A percentile compares a stretch with the other conserved stretches of the same genome.
Conservation (phyloP, 2,329 filamentous ascomycete genomes). For the Thermothelomyces thermophilus region DNA sequence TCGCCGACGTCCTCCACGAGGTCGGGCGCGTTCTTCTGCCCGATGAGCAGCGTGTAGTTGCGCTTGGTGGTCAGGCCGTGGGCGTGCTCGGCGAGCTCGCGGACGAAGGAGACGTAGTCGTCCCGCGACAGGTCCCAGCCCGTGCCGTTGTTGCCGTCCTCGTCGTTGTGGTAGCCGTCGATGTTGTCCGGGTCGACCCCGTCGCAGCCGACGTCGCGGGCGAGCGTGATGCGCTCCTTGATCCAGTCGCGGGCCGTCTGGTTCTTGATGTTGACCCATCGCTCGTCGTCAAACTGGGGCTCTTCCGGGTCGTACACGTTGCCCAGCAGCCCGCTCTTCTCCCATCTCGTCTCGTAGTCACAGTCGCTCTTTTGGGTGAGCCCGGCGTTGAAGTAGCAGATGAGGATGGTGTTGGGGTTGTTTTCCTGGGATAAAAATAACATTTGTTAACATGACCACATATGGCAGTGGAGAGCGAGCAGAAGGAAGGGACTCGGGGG, state of each 20-base stretch:
- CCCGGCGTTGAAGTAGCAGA: conserved; percentile 21
- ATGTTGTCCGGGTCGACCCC: conserved; percentile 20
- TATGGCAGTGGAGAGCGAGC: no score
- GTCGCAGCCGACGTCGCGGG: conserved; percentile 14
- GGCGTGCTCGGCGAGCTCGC: conserved; percentile 9
- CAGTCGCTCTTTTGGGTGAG: conserved; percentile 17
- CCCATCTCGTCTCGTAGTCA: conserved; percentile 16
- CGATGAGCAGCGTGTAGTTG: conserved; percentile 12
- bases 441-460: no score
- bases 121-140: conserved; percentile 5
- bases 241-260: conserved; percentile 13
- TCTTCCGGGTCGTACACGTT: conserved; percentile 10
- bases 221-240: conserved; percentile 13
- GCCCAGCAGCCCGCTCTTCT: conserved; percentile 13
- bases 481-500: no score
- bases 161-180: conserved; percentile 13
- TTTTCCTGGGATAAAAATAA: neutral
- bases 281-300: conserved; percentile 12
- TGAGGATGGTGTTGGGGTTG: conserved; percentile 8
- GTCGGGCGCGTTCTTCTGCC: conserved; percentile 19
- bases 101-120: conserved; percentile 15
- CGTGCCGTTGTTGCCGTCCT: conserved; percentile 8
- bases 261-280: conserved; percentile 19
- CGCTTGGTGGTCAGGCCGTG: conserved; percentile 12
- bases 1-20: neutral